Base-by-base conservation (phyloP, 345 rosid species). In the rapeseed (Brassica napus) region DNA sequence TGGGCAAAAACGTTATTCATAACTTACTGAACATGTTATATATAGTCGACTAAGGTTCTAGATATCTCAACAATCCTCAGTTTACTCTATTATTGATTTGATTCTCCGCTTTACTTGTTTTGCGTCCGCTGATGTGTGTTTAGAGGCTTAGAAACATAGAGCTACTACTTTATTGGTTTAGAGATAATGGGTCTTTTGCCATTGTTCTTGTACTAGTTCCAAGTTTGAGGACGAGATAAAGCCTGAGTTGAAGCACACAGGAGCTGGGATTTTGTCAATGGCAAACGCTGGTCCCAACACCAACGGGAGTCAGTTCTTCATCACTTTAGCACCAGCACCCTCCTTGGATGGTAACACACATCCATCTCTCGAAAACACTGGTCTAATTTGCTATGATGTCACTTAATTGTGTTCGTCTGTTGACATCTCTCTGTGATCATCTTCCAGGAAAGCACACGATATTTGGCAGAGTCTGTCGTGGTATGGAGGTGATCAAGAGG, bases 251-350 rank as follows among this genome's bases (percentile, higher is more conserved):
- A 95, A 91, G 86, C 98, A 95, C 83, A 91, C 97, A 2, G 99
- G 98, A 77, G 98, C 97, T 71, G 98, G 97, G n/a, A 91, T 91
- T 26, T 64, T 93, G 65, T 95, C 99, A 47, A 93, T 95, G 98
- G 99, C 98, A 39, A 93, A 95, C 79, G 99, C 99, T 78, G 98
- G 98, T 79, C 97, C 97, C 0, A 83, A 95, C 78, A 90, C 97
- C 26, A 95, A 93, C 39, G 98, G 97, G 44, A 95, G 97, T 82
- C 97, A 95, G 78, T 93, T 95, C 86, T 93, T 95, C 84, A 87
- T 95, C 34, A 95, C 99, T 64, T 77, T 95, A 75, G 88, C 98
- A 2, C 98, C 97, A 4, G 78, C 88, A 68, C 93, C 94, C 1
- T 87, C 93, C 37, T 83, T 95, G 65, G 99, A 95, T 87, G 97